A percentile compares a stretch with the other conserved stretches of the same genome.
Evolutionary conservation across 371 early-diverging fungal species (phyloP).

Genomic region (Apophysomyces ossiformis): DNA sequence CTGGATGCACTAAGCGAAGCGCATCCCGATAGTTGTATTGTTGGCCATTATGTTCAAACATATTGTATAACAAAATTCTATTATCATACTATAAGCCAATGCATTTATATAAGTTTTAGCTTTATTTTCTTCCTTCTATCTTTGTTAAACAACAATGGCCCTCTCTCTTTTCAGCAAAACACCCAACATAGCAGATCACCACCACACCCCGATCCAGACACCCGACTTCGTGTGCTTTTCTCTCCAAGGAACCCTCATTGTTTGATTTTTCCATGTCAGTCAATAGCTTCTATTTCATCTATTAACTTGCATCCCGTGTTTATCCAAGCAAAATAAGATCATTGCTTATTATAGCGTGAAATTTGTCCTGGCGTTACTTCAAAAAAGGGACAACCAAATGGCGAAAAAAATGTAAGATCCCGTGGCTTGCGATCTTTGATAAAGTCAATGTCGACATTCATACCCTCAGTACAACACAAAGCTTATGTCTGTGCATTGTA

Average conservation of each 20-base stretch:
- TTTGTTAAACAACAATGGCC: background rate
- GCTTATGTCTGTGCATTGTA: slow-evolving; percentile 42
- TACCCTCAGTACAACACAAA: slow-evolving; percentile 26
- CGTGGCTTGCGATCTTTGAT: background rate
- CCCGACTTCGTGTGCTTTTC: too few relatives aligned
- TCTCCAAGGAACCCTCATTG: too few relatives aligned
- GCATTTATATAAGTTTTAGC: background rate
- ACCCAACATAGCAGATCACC: too few relatives aligned
- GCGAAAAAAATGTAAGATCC: background rate
- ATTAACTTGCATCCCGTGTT: too few relatives aligned
- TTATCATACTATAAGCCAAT: background rate
- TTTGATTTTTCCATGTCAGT: too few relatives aligned
- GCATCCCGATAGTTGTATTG: slow-evolving; percentile 15
- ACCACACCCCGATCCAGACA: too few relatives aligned
- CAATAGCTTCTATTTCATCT: too few relatives aligned
- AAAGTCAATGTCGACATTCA: slow-evolving; percentile 1
- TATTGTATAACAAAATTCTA: background rate
- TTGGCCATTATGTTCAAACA: slow-evolving; percentile 14
- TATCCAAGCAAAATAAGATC: too few relatives aligned
- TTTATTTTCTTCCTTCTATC: background rate
- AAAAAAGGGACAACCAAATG: background rate
- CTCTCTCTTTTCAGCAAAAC: background rate
- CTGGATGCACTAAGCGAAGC: slow-evolving; percentile 12
- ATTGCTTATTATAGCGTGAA: too few relatives aligned
- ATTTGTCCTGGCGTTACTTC: background rate